A percentile compares a stretch with the other conserved stretches of the same genome.
phyloP scores from a whole-genome alignment of 108 stramenopile genomes.

The Pseudonitzschia delicatissima region DNA sequence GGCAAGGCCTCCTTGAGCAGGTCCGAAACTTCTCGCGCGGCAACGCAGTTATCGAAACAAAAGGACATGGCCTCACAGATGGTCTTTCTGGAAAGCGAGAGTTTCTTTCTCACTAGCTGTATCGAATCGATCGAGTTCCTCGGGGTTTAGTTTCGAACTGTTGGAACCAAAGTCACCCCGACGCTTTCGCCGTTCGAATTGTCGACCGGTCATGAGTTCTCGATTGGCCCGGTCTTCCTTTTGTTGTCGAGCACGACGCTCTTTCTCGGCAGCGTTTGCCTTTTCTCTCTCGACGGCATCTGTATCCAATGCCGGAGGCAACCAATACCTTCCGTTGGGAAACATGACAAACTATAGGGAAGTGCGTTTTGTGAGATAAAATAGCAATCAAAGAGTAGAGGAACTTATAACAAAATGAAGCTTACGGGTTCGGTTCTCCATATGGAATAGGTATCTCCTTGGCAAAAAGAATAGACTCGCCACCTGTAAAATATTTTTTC shows the following conservation, averaged over 20 bases:
- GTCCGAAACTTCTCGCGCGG: conserved; percentile 60
- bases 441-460: conserved; percentile 48
- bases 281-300: neutral
- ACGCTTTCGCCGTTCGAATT: conserved; percentile 46
- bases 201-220: conserved; percentile 49
- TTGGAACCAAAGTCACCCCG: conserved; percentile 11
- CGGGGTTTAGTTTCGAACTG: conserved; percentile 36
- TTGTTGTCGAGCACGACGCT: conserved; percentile 27
- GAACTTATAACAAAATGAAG: neutral
- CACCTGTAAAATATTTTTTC: conserved; percentile 74
- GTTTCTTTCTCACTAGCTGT: conserved; percentile 45
- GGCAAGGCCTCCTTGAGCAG: conserved; percentile 55
- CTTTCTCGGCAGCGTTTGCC: conserved; percentile 3
- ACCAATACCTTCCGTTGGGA: conserved; percentile 51
- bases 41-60: conserved; percentile 75
- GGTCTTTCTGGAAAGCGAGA: conserved; percentile 54
- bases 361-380: neutral
- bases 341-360: conserved; percentile 47
- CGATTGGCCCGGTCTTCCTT: conserved; percentile 46
- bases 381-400: neutral
- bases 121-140: conserved; percentile 54
- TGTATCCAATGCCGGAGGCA: conserved; percentile 55
- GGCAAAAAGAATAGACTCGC: conserved; percentile 73
- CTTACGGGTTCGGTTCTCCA: conserved; percentile 61
- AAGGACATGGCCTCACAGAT: conserved; percentile 87